Conservation (phyloP, 1,139 yeast species). For the Hansenula anomala region DNA sequence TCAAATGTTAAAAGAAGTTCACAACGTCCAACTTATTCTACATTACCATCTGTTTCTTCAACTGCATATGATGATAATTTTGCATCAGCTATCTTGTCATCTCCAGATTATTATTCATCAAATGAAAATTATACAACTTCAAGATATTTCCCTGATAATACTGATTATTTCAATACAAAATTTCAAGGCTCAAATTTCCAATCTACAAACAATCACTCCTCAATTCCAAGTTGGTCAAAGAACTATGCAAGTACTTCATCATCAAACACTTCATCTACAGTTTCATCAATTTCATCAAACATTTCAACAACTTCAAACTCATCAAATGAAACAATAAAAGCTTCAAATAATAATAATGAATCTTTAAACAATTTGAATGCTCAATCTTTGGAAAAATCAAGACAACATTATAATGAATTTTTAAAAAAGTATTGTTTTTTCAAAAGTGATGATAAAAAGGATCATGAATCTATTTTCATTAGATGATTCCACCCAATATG, state of each 20-base stretch:
- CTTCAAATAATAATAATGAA: background rate
- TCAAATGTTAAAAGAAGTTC: background rate
- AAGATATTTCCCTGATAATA: slow-evolving; percentile 21
- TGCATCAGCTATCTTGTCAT: background rate
- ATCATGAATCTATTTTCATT: slow-evolving; percentile 8
- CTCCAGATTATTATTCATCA: background rate
- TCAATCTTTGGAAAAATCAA: slow-evolving; percentile 5
- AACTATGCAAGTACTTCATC: background rate
- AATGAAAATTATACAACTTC: slow-evolving; percentile 6
- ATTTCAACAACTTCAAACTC: slow-evolving; percentile 6
- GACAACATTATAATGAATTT: slow-evolving; percentile 16
- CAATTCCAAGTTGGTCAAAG: too few species aligned
- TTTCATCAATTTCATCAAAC: background rate
- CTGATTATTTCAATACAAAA: slow-evolving; percentile 19
- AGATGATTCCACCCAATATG: too few species aligned
- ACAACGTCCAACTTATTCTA: background rate
- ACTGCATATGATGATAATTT: background rate
- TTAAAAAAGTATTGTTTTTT: slow-evolving; percentile 22
- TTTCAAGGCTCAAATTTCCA: background rate
- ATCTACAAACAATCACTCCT: slow-evolving; percentile 1
- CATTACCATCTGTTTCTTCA: background rate
- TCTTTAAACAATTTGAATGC: background rate
- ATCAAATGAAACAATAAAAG: slow-evolving; percentile 5
- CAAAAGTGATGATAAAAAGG: slow-evolving; percentile 14
- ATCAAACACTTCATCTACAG: background rate